These are phyloP conservation scores for Rhizophagus prolifer DNA, from an alignment of 192 early-diverging fungal species.

Conservation along the genomic window DNA sequence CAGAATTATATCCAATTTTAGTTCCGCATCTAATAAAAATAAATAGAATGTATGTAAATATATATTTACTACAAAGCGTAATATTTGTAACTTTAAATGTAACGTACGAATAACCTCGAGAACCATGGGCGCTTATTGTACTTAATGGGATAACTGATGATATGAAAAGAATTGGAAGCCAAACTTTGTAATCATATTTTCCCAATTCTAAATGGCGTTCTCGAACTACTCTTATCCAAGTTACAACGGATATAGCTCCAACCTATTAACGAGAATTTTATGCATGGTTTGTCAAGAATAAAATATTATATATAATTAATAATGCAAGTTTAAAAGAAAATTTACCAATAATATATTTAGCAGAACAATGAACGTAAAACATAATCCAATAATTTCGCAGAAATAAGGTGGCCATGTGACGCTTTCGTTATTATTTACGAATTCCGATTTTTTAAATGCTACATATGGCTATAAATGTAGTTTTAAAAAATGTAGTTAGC, in stretches of 20 bases:
- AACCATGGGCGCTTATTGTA: too few relatives aligned
- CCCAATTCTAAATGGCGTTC: background rate
- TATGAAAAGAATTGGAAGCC: background rate
- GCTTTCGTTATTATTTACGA: background rate
- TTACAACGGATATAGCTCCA: background rate
- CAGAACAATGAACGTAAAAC: background rate
- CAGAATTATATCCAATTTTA: too few relatives aligned
- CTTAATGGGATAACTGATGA: background rate
- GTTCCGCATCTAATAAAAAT: too few relatives aligned
- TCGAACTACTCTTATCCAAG: background rate
- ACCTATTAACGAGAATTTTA: too few relatives aligned
- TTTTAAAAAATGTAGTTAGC: too few relatives aligned
- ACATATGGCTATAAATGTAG: background rate
- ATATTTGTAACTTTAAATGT: too few relatives aligned
- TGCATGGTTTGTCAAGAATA: too few relatives aligned
- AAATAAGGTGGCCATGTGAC: background rate
- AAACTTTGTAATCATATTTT: constrained; percentile 1
- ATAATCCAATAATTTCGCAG: background rate
- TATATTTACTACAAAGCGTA: too few relatives aligned
- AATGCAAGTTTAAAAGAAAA: too few relatives aligned
- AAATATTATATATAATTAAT: too few relatives aligned
- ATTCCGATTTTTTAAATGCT: background rate
- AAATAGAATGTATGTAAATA: too few relatives aligned
- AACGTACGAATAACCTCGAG: background rate
- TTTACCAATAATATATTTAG: background rate